Conservation (phyloP, 2,329 filamentous ascomycete genomes). For the Lasiodiplodia sp. region DNA sequence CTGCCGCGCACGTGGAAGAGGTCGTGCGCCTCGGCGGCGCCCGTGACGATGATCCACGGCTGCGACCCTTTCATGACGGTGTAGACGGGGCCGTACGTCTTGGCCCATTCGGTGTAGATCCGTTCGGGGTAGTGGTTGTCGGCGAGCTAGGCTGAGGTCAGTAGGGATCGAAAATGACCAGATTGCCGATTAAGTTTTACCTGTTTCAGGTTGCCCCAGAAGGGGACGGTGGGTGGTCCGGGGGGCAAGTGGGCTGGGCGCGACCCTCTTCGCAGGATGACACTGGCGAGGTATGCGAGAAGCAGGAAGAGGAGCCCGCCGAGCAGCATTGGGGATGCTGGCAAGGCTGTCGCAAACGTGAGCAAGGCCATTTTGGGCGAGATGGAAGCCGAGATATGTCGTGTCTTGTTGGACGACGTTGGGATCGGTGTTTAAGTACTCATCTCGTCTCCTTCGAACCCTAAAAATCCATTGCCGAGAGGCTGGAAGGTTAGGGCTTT, state of each 20-base stretch:
- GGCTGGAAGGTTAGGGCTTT: no score
- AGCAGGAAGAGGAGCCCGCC: not conserved
- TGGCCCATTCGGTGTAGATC: slow-evolving; percentile 59
- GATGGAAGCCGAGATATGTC: no score
- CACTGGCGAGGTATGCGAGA: not conserved
- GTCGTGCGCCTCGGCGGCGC: slow-evolving; percentile 5
- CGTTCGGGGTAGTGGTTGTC: slow-evolving; percentile 47
- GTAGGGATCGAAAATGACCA: no score
- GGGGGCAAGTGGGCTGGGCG: slow-evolving; percentile 52
- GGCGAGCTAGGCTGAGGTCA: not conserved
- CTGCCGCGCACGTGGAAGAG: slow-evolving; percentile 9
- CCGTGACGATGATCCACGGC: slow-evolving; percentile 12
- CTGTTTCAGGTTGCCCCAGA: slow-evolving; percentile 61
- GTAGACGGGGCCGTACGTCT: slow-evolving; percentile 61
- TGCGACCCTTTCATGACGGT: slow-evolving; percentile 58
- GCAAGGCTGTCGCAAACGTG: no score
- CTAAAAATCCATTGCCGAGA: no score
- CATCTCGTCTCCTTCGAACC: no score
- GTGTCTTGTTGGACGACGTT: no score
- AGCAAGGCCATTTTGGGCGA: no score
- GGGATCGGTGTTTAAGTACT: no score
- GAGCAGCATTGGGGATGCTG: not conserved
- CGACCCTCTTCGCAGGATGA: slow-evolving; percentile 20
- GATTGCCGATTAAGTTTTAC: slow-evolving; percentile 18
- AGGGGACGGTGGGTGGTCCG: slow-evolving; percentile 59